Evolutionary conservation across 225 moss, liverwort and hornwort genomes (phyloP), one percentile per base, ranked within the genome.

Genomic region (Bryum argenteum): DNA sequence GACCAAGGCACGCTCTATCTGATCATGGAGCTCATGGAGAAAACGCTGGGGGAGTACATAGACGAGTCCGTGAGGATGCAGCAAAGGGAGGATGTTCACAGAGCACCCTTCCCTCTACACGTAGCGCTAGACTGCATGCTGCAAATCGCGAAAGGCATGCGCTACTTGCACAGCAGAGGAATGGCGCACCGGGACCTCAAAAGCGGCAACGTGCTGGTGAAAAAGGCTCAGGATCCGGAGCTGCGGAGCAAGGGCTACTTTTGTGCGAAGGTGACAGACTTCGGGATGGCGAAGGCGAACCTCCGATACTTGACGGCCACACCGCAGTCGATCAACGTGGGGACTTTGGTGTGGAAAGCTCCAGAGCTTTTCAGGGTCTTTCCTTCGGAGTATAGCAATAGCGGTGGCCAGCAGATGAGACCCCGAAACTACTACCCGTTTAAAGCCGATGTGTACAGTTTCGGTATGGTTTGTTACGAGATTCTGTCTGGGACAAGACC

Each of bases 11-110:
- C 57, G 10, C 17, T 77, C 44, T 81, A 78, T 51, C 69, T 84
- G 13, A 77, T 81, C 28, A 84, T 84, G 84, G 84, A 84, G 84
- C 84, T 84, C 13, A 84, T 84, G 81, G 75, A 84, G 1, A 53
- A 60, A 47, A 81, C 70, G 9, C 53, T 84, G 19, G 63, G 72
- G 13, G 84, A 84, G 24, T 62, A 65, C 39, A 65, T 83, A 2
- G 71, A 79, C 8, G 28, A 26, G 33, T 33, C 33, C 33, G 7
- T 33, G 33, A 33, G 33, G 33, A 75, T n/a, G n/a, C n/a, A 66
- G 4, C 38, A 66, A 26, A n/a, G n/a, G n/a, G 26, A 28, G n/a
- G 58, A 33, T 33, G 5, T 6, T 33, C 33, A 4, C 33, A 33
- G 22, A 5, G 3, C 62, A 6, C 76, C 77, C 3, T 63, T 82